These are phyloP conservation scores for Rhazya stricta DNA, from an alignment of 257 asterid genomes.

Conservation along the genomic window DNA sequence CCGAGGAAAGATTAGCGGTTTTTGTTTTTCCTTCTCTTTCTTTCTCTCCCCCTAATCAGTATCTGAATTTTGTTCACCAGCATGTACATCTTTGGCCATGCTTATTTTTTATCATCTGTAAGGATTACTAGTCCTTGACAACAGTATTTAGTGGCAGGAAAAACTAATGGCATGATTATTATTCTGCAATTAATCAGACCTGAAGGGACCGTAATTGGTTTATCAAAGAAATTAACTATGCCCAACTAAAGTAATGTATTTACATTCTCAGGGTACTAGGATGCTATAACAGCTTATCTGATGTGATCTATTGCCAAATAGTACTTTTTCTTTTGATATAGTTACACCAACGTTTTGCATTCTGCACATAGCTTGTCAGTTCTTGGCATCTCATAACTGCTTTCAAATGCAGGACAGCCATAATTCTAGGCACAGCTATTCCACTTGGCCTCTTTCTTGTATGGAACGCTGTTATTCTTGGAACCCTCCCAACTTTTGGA, in stretches of 20 bases:
- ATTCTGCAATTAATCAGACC: not conserved
- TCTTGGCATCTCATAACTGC: slow-evolving; percentile 6
- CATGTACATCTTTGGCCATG: not conserved
- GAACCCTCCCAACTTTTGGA: slow-evolving; percentile 50
- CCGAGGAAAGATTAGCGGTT: too few relatives aligned
- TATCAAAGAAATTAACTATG: not conserved
- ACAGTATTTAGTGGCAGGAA: not conserved
- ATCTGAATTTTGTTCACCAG: too few relatives aligned
- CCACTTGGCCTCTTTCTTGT: slow-evolving; percentile 80
- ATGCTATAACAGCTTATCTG: not conserved
- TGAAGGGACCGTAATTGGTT: not conserved
- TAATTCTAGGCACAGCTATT: slow-evolving; percentile 74
- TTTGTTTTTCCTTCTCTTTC: too few relatives aligned
- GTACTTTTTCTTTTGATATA: not conserved
- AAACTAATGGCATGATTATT: not conserved
- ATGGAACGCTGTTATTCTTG: slow-evolving; percentile 92
- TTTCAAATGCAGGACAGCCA: slow-evolving; percentile 63
- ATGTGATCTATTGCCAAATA: not conserved
- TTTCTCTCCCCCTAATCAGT: too few relatives aligned
- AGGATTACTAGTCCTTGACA: too few relatives aligned
- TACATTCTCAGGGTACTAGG: not conserved
- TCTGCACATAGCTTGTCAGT: not conserved
- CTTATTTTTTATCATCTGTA: not conserved
- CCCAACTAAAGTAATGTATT: not conserved
- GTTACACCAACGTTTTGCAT: not conserved